Evolutionary conservation across 1,139 yeast genomes (phyloP), one percentile per base, ranked within the genome.

Genomic region (Debaryomycetaceae sp.): DNA sequence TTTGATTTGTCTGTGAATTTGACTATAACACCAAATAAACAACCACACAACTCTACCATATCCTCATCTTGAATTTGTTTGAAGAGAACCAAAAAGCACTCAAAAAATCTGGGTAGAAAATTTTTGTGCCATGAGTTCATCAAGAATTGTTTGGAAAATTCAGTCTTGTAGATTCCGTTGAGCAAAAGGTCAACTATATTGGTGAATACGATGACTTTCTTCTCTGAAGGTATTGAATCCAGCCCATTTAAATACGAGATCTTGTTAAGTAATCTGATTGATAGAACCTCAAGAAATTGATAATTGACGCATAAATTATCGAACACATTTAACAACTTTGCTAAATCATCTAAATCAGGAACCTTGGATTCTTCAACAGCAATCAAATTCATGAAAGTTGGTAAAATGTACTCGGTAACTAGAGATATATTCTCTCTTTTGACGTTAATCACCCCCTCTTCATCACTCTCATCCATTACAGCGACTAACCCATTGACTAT

Each of bases 401-500:
- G 87, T 43, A 88, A 69, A 1, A 87, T 72, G 6, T 77, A 71
- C 33, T 81, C 84, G 29, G 83, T 63, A 1, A 90, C 75, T 2
- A 79, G 54, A n/a, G 52, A 48, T 24, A 57, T 55, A 14, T 52
- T 53, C 35, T 56, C 54, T 37, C 52, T 51, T 17, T 45, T 47
- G 3, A 24, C 13, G 4, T 11, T 13, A 13, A 24, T 24, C 3
- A 9, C 35, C 4, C 29, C 35, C 20, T 27, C 6, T 4, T 22
- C 13, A 42, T 67, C 60, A 8, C 51, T 48, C 27, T 44, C 35
- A 11, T 59, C 56, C 40, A 83, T 69, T 6, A 87, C 66, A 3
- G 64, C 63, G n/a, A 76, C 72, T 45, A 89, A 62, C 0, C 89
- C 81, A 13, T 66, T 70, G 34, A 86, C 60, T 24, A 72, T 62